Evolutionary conservation across 257 asterid species (phyloP).

Genomic region (Nicotiana benthamiana): DNA sequence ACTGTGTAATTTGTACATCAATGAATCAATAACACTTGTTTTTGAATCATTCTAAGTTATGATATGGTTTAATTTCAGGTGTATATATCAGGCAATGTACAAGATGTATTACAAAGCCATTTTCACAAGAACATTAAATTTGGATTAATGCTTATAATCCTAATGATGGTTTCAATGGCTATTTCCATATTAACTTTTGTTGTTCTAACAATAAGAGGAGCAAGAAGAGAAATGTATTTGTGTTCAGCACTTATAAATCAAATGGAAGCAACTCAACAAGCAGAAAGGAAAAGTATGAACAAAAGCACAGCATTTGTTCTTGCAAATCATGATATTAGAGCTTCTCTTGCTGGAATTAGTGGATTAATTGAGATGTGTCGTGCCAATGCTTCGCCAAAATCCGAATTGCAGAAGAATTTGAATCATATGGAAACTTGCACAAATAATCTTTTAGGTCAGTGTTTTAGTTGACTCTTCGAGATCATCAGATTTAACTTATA

Average conservation of each 20-base stretch:
- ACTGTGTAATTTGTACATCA: background rate
- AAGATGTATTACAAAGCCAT: conserved; percentile 3
- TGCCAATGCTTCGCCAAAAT: conserved; percentile 17
- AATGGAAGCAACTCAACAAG: conserved; percentile 70
- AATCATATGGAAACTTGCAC: conserved; percentile 37
- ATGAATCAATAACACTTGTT: too few species aligned
- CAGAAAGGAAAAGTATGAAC: conserved; percentile 62
- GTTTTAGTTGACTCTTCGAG: background rate
- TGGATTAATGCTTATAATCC: conserved; percentile 17
- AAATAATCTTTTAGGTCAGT: conserved; percentile 45
- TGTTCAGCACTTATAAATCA: conserved; percentile 45
- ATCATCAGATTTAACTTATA: background rate
- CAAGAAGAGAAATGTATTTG: conserved; percentile 46
- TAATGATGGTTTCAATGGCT: conserved; percentile 22
- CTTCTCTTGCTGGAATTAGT: conserved; percentile 47
- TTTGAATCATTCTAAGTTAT: background rate
- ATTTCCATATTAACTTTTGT: conserved; percentile 18
- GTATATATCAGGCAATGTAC: conserved; percentile 31
- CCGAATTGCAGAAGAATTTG: conserved; percentile 33
- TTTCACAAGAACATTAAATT: conserved; percentile 19
- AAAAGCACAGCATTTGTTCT: conserved; percentile 59
- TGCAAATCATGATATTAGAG: conserved; percentile 82
- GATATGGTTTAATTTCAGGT: conserved; percentile 22
- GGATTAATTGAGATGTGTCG: conserved; percentile 46
- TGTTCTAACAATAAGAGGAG: conserved; percentile 21